Evolutionary conservation across 345 rosid species (phyloP).

Genomic region (Luvunga scandens): DNA sequence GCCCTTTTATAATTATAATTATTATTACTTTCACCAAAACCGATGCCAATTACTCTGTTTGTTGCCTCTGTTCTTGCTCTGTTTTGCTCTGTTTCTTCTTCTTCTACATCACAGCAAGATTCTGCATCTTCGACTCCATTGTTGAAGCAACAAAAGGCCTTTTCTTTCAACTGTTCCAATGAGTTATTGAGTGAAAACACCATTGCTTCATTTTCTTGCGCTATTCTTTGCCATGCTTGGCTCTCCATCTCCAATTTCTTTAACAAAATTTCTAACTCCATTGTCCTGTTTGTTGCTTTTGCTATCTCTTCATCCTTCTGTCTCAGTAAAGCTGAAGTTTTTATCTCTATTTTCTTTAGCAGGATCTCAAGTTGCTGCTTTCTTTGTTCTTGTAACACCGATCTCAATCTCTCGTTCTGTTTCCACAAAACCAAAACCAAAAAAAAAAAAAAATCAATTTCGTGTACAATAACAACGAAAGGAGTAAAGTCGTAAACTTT

Average conservation of each 20-base stretch:
- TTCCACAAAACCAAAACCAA: neutral
- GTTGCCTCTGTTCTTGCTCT: constrained; percentile 14
- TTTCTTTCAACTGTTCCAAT: constrained; percentile 47
- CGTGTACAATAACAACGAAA: neutral
- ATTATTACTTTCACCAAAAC: neutral
- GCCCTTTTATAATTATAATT: neutral
- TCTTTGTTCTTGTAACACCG: constrained; percentile 54
- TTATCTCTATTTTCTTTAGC: constrained; percentile 38
- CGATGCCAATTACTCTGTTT: constrained; percentile 6
- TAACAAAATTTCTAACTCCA: constrained; percentile 57
- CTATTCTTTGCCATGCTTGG: constrained; percentile 59
- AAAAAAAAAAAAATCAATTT: neutral
- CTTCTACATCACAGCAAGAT: constrained; percentile 40
- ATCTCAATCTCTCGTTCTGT: constrained; percentile 58
- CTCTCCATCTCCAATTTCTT: constrained; percentile 53
- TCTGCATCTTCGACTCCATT: constrained; percentile 51
- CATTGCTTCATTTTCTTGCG: constrained; percentile 58
- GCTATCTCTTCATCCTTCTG: constrained; percentile 66
- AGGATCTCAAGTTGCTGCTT: constrained; percentile 40
- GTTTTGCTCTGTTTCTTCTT: constrained; percentile 1
- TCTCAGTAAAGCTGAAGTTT: constrained; percentile 34
- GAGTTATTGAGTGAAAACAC: constrained; percentile 41
- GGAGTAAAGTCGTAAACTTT: neutral
- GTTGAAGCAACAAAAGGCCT: constrained; percentile 31
- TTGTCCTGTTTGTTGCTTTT: constrained; percentile 40